Percentiles rank a stretch among this genome's conserved stretches.
Evolutionary conservation across 176 grass and related monocot species (phyloP).

Genomic region (Cenchrus fungigraminus): DNA sequence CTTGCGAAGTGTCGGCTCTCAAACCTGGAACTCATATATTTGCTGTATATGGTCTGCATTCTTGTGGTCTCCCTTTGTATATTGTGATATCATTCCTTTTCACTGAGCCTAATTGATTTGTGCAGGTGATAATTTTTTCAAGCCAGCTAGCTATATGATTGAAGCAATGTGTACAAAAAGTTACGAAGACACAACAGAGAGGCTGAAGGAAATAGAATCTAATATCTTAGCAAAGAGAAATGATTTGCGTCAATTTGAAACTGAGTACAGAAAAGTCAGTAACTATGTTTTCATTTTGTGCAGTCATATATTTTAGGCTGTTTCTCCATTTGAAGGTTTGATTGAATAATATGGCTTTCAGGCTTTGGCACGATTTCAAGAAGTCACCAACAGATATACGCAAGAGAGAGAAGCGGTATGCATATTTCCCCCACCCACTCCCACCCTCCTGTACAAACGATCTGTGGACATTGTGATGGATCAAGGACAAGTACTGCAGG

Average conservation of each 20-base stretch:
- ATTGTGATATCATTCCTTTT: slow-evolving; percentile 28
- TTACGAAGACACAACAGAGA: slow-evolving; percentile 88
- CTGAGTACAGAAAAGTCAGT: slow-evolving; percentile 95
- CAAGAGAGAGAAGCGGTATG: slow-evolving; percentile 93
- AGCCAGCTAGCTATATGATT: slow-evolving; percentile 89
- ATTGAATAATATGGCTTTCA: slow-evolving; percentile 49
- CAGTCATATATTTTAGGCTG: neutral
- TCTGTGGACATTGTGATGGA: slow-evolving; percentile 22
- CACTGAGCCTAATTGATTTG: slow-evolving; percentile 44
- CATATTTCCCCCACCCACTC: neutral
- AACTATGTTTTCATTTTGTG: slow-evolving; percentile 22
- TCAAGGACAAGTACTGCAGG: neutral
- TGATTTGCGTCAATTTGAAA: slow-evolving; percentile 91
- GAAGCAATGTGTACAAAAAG: slow-evolving; percentile 86
- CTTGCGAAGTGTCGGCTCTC: slow-evolving; percentile 83
- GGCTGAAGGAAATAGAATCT: slow-evolving; percentile 87
- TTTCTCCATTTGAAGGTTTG: neutral
- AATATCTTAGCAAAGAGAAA: slow-evolving; percentile 95
- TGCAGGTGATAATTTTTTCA: slow-evolving; percentile 99
- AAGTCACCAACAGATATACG: slow-evolving; percentile 89
- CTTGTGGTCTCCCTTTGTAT: slow-evolving; percentile 25
- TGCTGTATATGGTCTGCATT: slow-evolving; percentile 82
- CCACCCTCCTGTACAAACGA: neutral
- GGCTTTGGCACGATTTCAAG: slow-evolving; percentile 94
- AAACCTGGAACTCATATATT: slow-evolving; percentile 95